phyloP scores from a whole-genome alignment of 768 basidiomycete genomes.

The Tylopilus vinaceipallidus region DNA sequence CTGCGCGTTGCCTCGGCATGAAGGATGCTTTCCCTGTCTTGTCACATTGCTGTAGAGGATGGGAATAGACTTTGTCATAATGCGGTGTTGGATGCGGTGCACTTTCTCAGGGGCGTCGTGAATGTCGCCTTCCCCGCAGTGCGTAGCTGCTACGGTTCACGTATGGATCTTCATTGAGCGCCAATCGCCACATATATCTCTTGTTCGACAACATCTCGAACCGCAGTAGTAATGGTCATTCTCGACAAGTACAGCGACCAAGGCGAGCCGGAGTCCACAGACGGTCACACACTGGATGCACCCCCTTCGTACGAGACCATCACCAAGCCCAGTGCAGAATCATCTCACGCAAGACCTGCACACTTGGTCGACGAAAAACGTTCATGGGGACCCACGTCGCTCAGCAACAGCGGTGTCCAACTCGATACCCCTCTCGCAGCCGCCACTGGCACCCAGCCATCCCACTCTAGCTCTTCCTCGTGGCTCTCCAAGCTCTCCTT shows the following conservation, averaged over 20 bases:
- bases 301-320: slow-evolving; percentile 29
- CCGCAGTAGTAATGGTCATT: slow-evolving; percentile 24
- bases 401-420: background rate
- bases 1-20: too few relatives aligned
- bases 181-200: background rate
- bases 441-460: background rate
- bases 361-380: slow-evolving; percentile 13
- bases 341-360: background rate
- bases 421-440: background rate
- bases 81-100: slow-evolving; percentile 43
- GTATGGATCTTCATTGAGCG: background rate
- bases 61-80: too few relatives aligned
- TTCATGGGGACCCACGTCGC: background rate
- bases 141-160: background rate
- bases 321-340: background rate
- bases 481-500: slow-evolving; percentile 22
- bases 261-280: slow-evolving; percentile 3
- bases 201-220: too few relatives aligned
- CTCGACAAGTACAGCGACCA: slow-evolving; percentile 20
- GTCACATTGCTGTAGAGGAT: too few relatives aligned
- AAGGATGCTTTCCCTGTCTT: too few relatives aligned
- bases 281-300: slow-evolving; percentile 10
- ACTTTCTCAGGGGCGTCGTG: slow-evolving; percentile 40
- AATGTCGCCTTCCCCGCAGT: background rate
- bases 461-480: slow-evolving; percentile 6